Percentiles rank a stretch among this genome's conserved stretches.
These are phyloP conservation scores for Inonotus hispidus DNA, from an alignment of 1,284 basidiomycete genomes.

Conservation along the genomic window DNA sequence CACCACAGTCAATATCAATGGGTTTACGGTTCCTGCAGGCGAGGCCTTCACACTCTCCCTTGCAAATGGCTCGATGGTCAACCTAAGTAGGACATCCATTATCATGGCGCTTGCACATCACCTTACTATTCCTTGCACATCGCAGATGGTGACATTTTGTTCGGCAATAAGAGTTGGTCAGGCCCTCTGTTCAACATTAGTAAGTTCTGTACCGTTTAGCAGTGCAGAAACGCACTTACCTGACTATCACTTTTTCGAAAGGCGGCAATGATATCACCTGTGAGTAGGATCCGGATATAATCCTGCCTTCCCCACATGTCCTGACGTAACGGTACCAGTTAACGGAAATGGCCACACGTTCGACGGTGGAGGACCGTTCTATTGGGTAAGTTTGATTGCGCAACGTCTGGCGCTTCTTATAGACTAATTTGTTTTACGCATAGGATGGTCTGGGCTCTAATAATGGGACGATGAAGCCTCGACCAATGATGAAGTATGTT, in stretches of 20 bases:
- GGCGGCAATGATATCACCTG: conserved; percentile 28
- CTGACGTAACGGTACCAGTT: conserved; percentile 23
- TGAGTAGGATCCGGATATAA: conserved; percentile 16
- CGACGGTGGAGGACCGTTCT: conserved; percentile 35
- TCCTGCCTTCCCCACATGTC: background rate
- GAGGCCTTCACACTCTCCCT: conserved; percentile 28
- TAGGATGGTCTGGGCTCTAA: conserved; percentile 36
- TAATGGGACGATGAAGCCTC: conserved; percentile 35
- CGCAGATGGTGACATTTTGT: conserved; percentile 29
- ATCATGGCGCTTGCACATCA: background rate
- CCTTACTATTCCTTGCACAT: background rate
- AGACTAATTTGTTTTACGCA: background rate
- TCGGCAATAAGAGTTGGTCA: conserved; percentile 30
- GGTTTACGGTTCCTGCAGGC: conserved; percentile 36
- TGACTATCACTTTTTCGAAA: background rate
- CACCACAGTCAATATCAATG: conserved; percentile 42
- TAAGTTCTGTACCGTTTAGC: conserved; percentile 3
- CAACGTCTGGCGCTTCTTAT: background rate
- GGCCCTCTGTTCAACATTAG: conserved; percentile 31
- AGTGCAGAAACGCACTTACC: background rate
- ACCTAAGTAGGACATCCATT: conserved; percentile 32
- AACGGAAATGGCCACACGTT: conserved; percentile 39
- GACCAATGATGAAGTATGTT: conserved; percentile 33
- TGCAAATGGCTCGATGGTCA: conserved; percentile 27
- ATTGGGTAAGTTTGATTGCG: conserved; percentile 28